Conservation (phyloP, 768 basidiomycete species). For the Trametes sanguinea region DNA sequence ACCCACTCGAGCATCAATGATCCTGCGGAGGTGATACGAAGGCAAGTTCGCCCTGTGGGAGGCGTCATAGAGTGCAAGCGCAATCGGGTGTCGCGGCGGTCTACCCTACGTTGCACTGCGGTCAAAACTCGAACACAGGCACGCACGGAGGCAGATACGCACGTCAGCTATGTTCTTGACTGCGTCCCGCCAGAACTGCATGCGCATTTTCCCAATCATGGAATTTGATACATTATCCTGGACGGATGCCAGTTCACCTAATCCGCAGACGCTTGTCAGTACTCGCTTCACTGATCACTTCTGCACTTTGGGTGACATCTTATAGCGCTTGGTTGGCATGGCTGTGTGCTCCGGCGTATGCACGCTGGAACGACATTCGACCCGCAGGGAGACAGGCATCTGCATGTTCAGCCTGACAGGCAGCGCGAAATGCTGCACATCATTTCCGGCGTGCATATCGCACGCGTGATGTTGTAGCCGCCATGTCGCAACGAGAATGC, state of each 20-base stretch:
- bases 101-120: conserved; percentile 51
- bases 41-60: conserved; percentile 53
- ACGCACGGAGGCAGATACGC: conserved; percentile 28
- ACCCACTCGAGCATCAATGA: conserved; percentile 82
- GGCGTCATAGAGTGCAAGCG: conserved; percentile 66
- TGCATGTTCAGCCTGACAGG: too few relatives aligned
- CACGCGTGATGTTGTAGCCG: too few relatives aligned
- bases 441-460: too few relatives aligned
- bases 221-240: conserved; percentile 76
- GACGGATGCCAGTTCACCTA: conserved; percentile 74
- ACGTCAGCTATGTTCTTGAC: conserved; percentile 69
- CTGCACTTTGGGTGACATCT: too few relatives aligned
- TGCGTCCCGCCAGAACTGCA: conserved; percentile 88
- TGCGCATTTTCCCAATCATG: conserved; percentile 77
- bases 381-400: too few relatives aligned
- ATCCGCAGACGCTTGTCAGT: neutral
- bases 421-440: too few relatives aligned
- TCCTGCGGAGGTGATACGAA: conserved; percentile 77
- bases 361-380: too few relatives aligned
- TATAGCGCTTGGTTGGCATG: too few relatives aligned
- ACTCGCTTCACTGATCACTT: conserved; percentile 1
- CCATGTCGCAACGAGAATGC: too few relatives aligned
- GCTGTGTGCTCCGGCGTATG: too few relatives aligned
- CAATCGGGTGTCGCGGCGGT: conserved; percentile 81
- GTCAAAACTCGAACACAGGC: conserved; percentile 9